Evolutionary conservation across 345 rosid genomes (phyloP).

Genomic region (Draba incana): DNA sequence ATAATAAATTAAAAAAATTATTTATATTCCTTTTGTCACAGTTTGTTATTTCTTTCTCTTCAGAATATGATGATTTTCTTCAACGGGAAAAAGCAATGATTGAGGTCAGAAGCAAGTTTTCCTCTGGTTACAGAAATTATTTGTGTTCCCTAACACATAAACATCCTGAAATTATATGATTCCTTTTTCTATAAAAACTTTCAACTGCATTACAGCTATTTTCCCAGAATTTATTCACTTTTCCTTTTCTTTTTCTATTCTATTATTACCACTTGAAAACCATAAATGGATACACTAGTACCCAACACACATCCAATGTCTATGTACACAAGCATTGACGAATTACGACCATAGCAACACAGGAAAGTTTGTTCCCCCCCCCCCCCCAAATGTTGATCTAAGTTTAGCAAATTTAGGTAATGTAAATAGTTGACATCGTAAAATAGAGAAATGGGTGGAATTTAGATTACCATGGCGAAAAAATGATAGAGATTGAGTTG

Average conservation of each 20-base stretch:
- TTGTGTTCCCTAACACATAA: slow-evolving; percentile 42
- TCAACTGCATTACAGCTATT: slow-evolving; percentile 34
- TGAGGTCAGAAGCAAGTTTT: slow-evolving; percentile 39
- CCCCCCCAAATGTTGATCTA: slow-evolving; percentile 33
- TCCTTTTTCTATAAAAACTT: slow-evolving; percentile 6
- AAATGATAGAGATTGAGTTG: slow-evolving; percentile 17
- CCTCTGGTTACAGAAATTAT: slow-evolving; percentile 40
- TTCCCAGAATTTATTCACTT: neutral
- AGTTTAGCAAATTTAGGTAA: slow-evolving; percentile 15
- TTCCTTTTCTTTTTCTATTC: neutral
- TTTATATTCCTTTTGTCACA: slow-evolving; percentile 33
- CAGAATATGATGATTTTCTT: slow-evolving; percentile 39
- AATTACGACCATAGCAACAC: slow-evolving; percentile 23
- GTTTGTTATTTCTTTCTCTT: slow-evolving; percentile 2
- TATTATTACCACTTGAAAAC: slow-evolving; percentile 33
- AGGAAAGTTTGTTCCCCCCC: slow-evolving; percentile 3
- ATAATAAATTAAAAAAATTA: slow-evolving; percentile 14
- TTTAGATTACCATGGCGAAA: slow-evolving; percentile 38
- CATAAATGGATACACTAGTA: slow-evolving; percentile 16
- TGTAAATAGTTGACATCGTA: slow-evolving; percentile 19
- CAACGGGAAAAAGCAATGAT: slow-evolving; percentile 32
- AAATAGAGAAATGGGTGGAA: slow-evolving; percentile 29
- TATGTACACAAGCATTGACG: slow-evolving; percentile 30
- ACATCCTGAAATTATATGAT: slow-evolving; percentile 35
- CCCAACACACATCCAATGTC: slow-evolving; percentile 19